A percentile compares a stretch with the other conserved stretches of the same genome.
Evolutionary conservation across 768 basidiomycete species (phyloP).

Genomic region (Clavulina sp.): DNA sequence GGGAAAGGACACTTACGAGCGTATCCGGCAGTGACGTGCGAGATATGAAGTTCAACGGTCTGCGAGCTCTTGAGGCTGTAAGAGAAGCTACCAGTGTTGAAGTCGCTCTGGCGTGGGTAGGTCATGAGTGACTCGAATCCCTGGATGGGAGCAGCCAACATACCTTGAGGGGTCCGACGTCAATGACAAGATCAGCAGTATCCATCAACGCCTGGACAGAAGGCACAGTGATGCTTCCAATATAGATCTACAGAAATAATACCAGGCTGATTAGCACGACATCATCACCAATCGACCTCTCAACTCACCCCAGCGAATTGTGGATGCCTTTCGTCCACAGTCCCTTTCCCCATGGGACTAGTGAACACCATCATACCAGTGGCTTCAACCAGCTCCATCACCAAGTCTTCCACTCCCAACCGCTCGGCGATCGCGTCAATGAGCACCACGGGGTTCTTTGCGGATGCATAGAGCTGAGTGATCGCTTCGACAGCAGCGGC

Average conservation of each 20-base stretch:
- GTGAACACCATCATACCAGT: conserved; percentile 61
- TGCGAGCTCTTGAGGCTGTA: conserved; percentile 43
- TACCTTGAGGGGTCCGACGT: conserved; percentile 45
- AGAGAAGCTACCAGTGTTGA: conserved; percentile 79
- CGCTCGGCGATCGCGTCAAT: conserved; percentile 11
- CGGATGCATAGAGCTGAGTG: conserved; percentile 18
- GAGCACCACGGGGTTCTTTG: conserved; percentile 32
- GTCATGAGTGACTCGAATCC: too few relatives aligned
- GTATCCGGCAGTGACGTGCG: conserved; percentile 46
- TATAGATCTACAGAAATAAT: conserved; percentile 38
- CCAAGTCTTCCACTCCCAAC: conserved; percentile 37
- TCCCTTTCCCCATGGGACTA: conserved; percentile 69
- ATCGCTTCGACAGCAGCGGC: conserved; percentile 8
- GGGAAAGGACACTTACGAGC: conserved; percentile 18
- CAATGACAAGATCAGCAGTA: conserved; percentile 53
- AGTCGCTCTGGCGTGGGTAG: conserved; percentile 29
- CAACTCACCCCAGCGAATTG: background rate
- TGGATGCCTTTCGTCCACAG: conserved; percentile 36
- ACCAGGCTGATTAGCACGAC: conserved; percentile 4
- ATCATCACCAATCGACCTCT: background rate
- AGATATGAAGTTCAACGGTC: conserved; percentile 66
- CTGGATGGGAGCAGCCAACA: background rate
- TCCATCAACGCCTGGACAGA: conserved; percentile 57
- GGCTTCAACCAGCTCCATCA: conserved; percentile 41
- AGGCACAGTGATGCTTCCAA: conserved; percentile 52